Conservation (phyloP, 2,329 filamentous ascomycete species). For the Colletotrichum musicola region DNA sequence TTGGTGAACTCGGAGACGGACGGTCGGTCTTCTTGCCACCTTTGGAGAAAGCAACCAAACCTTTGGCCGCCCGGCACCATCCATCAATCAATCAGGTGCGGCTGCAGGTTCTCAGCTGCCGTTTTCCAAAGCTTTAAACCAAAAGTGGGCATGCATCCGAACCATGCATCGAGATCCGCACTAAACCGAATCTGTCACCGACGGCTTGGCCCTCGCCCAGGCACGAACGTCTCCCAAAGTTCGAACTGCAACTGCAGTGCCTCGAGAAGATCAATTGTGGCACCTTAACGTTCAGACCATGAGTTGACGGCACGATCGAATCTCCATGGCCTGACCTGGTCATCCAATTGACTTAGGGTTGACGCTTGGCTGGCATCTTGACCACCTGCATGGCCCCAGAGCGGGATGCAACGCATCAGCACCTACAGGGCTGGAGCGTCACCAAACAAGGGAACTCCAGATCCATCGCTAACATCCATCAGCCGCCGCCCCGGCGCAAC, state of each 20-base stretch:
- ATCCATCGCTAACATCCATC: not conserved
- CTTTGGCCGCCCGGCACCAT: not conserved
- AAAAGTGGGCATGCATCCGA: not conserved
- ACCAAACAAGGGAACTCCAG: not conserved
- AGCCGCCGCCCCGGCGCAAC: not conserved
- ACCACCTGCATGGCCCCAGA: constrained; percentile 4
- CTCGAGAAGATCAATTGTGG: not conserved
- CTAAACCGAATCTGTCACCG: not conserved
- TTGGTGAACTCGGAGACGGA: not conserved
- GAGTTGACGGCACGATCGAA: too few relatives aligned
- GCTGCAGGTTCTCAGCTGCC: not conserved
- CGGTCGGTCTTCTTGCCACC: not conserved
- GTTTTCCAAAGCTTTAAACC: not conserved
- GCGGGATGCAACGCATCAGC: constrained; percentile 11
- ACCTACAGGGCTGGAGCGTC: constrained; percentile 6
- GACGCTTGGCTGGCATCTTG: not conserved
- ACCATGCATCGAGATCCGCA: not conserved
- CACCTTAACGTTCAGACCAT: too few relatives aligned
- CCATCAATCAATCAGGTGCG: not conserved
- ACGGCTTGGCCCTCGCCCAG: not conserved
- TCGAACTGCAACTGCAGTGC: too few relatives aligned
- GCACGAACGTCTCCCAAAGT: not conserved
- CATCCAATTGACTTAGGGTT: not conserved
- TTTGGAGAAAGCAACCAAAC: not conserved
- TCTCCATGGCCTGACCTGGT: too few relatives aligned